These are phyloP conservation scores for Hygrophoropsis aurantiaca DNA, from an alignment of 768 basidiomycete genomes.

Conservation along the genomic window DNA sequence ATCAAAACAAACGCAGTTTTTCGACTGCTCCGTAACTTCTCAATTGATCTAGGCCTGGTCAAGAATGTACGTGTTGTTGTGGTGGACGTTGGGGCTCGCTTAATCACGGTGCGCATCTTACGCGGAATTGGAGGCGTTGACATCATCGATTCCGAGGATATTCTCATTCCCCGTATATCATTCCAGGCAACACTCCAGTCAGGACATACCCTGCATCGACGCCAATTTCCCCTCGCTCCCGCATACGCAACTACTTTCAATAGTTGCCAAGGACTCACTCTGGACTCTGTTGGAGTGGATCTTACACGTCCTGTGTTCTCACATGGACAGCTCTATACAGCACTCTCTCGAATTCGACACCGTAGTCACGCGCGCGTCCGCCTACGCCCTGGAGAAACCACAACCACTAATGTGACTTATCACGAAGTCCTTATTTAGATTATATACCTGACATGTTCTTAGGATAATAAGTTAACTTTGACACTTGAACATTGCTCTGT, in stretches of 20 bases:
- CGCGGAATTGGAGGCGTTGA: conserved; percentile 14
- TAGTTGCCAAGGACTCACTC: conserved; percentile 41
- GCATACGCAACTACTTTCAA: conserved; percentile 45
- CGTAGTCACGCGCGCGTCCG: conserved; percentile 21
- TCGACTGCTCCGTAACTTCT: conserved; percentile 37
- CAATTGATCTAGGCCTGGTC: conserved; percentile 35
- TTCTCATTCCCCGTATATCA: conserved; percentile 25
- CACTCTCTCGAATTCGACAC: conserved; percentile 27
- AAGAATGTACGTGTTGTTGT: conserved; percentile 40
- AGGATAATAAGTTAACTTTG: too few species aligned
- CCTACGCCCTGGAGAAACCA: conserved; percentile 13
- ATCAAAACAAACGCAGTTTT: conserved; percentile 35
- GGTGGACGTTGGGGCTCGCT: conserved; percentile 19
- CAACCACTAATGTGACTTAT: conserved; percentile 27
- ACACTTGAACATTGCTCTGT: too few species aligned
- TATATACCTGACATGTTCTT: too few species aligned
- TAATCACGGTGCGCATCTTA: conserved; percentile 23
- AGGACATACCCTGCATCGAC: conserved; percentile 30
- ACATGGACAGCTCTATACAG: conserved; percentile 34
- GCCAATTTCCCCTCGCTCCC: conserved; percentile 37
- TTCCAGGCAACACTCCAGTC: conserved; percentile 19
- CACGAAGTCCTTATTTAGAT: conserved; percentile 22
- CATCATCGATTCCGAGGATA: conserved; percentile 16
- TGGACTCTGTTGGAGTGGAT: conserved; percentile 38
- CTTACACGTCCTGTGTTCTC: conserved; percentile 36